A percentile compares a stretch with the other conserved stretches of the same genome.
Evolutionary conservation across 2,329 filamentous ascomycete genomes (phyloP).

Genomic region (Gyromitra esculenta): DNA sequence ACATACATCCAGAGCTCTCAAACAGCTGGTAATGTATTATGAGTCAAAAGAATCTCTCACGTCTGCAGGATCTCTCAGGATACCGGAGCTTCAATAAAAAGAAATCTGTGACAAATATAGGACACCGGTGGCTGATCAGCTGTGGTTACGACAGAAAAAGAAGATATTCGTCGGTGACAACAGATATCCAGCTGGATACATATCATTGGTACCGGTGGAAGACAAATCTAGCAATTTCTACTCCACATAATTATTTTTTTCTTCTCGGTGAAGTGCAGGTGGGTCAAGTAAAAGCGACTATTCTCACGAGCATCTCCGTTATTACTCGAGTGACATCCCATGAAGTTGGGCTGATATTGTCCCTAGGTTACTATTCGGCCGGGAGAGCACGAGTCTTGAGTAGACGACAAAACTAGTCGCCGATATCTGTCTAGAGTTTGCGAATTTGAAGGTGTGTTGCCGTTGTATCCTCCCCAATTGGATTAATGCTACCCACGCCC

Average conservation of each 20-base stretch:
- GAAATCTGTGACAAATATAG: slow-evolving; percentile 34
- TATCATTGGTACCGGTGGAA: slow-evolving; percentile 37
- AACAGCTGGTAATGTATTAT: slow-evolving; percentile 31
- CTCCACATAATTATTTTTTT: background rate
- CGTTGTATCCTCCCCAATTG: slow-evolving; percentile 36
- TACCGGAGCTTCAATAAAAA: slow-evolving; percentile 29
- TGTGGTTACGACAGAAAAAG: slow-evolving; percentile 17
- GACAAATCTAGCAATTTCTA: slow-evolving; percentile 4
- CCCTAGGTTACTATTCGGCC: slow-evolving; percentile 32
- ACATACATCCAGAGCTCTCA: slow-evolving; percentile 26
- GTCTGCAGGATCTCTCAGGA: slow-evolving; percentile 20
- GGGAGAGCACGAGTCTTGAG: slow-evolving; percentile 14
- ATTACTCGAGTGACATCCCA: slow-evolving; percentile 34
- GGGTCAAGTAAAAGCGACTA: slow-evolving; percentile 33
- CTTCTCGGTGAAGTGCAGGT: slow-evolving; percentile 5
- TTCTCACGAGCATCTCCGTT: slow-evolving; percentile 17
- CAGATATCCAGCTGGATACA: slow-evolving; percentile 30
- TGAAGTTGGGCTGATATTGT: slow-evolving; percentile 31
- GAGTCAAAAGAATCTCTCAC: slow-evolving; percentile 3
- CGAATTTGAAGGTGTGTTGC: slow-evolving; percentile 42
- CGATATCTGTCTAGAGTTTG: slow-evolving; percentile 13
- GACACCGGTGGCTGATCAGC: slow-evolving; percentile 28
- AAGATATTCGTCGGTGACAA: slow-evolving; percentile 40
- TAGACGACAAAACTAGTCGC: slow-evolving; percentile 31
- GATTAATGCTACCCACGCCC: slow-evolving; percentile 13